Evolutionary conservation across 2,329 filamentous ascomycete genomes (phyloP).

Genomic region (Monosporascus sp.): DNA sequence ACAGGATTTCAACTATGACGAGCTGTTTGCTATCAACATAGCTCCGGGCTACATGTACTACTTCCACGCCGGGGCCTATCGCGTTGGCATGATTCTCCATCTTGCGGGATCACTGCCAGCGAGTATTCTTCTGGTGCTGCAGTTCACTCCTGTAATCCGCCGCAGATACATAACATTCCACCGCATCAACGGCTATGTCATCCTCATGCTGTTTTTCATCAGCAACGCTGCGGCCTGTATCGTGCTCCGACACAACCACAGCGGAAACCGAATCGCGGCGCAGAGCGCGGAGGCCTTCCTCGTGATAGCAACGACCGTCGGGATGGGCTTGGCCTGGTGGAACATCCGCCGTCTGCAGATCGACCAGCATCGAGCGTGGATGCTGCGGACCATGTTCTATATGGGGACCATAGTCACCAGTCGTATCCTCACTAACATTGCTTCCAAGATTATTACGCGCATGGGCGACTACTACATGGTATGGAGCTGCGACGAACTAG

Average conservation of each 20-base stretch:
- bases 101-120: slow-evolving; percentile 37
- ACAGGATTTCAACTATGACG: slow-evolving; percentile 34
- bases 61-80: slow-evolving; percentile 11
- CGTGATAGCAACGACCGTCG: slow-evolving; percentile 38
- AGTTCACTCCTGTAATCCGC: slow-evolving; percentile 41
- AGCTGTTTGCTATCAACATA: not conserved
- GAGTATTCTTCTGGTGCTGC: slow-evolving; percentile 35
- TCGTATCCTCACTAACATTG: slow-evolving; percentile 42
- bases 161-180: no score
- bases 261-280: slow-evolving; percentile 43
- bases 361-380: slow-evolving; percentile 60
- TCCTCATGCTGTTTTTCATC: slow-evolving; percentile 43
- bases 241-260: slow-evolving; percentile 46
- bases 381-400: slow-evolving; percentile 44
- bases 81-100: slow-evolving; percentile 37
- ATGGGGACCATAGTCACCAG: slow-evolving; percentile 48
- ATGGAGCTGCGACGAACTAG: no score
- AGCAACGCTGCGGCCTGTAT: slow-evolving; percentile 47
- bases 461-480: slow-evolving; percentile 18
- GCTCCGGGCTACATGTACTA: slow-evolving; percentile 32
- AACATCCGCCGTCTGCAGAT: slow-evolving; percentile 59
- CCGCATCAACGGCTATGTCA: slow-evolving; percentile 43
- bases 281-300: slow-evolving; percentile 41
- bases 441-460: slow-evolving; percentile 16
- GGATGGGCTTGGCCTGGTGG: slow-evolving; percentile 43